These are phyloP conservation scores for Yamadazyma jaroonii DNA, from an alignment of 1,139 yeast species.

Conservation along the genomic window DNA sequence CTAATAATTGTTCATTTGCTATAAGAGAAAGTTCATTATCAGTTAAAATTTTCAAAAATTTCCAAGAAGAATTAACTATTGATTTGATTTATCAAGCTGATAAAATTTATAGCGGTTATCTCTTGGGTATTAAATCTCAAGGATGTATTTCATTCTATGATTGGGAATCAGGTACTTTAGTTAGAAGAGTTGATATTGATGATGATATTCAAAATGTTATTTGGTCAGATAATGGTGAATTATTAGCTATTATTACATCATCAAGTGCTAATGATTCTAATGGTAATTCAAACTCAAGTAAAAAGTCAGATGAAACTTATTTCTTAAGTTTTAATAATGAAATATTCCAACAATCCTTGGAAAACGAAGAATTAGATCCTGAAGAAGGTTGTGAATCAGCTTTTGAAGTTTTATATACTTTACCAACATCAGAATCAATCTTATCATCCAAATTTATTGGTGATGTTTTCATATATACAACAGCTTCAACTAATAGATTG, in stretches of 20 bases:
- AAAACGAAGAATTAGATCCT: slow-evolving; percentile 57
- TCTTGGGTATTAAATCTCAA: slow-evolving; percentile 77
- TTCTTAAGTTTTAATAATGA: slow-evolving; percentile 73
- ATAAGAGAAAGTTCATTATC: slow-evolving; percentile 66
- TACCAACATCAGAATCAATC: slow-evolving; percentile 66
- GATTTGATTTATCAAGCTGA: slow-evolving; percentile 75
- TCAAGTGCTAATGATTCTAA: slow-evolving; percentile 13
- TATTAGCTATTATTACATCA: slow-evolving; percentile 72
- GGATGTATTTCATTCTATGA: slow-evolving; percentile 87
- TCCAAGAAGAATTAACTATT: slow-evolving; percentile 69
- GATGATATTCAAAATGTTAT: slow-evolving; percentile 72
- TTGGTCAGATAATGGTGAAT: slow-evolving; percentile 94
- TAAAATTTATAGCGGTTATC: slow-evolving; percentile 80
- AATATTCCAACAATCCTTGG: slow-evolving; percentile 61
- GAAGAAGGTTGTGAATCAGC: slow-evolving; percentile 88
- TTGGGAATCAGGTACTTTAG: slow-evolving; percentile 85
- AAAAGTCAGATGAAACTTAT: slow-evolving; percentile 64
- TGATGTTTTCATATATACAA: slow-evolving; percentile 89
- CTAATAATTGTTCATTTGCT: slow-evolving; percentile 75
- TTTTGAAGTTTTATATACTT: slow-evolving; percentile 80
- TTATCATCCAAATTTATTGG: slow-evolving; percentile 96
- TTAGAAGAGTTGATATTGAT: slow-evolving; percentile 77
- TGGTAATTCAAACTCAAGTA: slow-evolving; percentile 12
- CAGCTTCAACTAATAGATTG: slow-evolving; percentile 76
- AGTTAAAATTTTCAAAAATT: slow-evolving; percentile 76